Base-by-base conservation (phyloP, 2,329 filamentous ascomycete species). In the Ophidiomyces ophidiicola region DNA sequence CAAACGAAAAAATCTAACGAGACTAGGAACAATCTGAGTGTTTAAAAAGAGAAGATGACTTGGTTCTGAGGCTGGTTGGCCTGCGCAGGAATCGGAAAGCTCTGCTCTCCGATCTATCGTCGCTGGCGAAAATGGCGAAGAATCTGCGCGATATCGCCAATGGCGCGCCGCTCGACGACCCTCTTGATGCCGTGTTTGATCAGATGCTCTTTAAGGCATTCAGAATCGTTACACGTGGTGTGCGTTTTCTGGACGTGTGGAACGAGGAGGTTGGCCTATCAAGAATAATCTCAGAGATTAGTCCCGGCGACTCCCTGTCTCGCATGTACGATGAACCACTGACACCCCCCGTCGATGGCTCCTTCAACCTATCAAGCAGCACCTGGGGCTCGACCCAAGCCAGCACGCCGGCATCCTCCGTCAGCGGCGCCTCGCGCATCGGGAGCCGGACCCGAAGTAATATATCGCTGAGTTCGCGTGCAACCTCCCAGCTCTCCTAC, bases 191-290 rank as follows among this genome's bases (percentile, higher is more conserved):
- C 12, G 74, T 88, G 42, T 74, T 94, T 42, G 88, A 96, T 53
- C 83, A 94, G 57, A 85, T 96, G 74, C 82, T 96, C 17, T 66
- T 93, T 38, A 90, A 87, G 58, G 87, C 87, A 0, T 96, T 94
- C 66, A 86, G 82, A 55, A 86, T 96, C 37, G 82, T 94, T n/a
- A 88, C 80, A 33, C 79, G 88, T 51, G 86, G 83, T 10, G 85
- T 94, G 18, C 74, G 80, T 31, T 96, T 98, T 53, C 70, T 94
- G 29, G 90, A 98, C 50, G 71, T 88, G 2, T 78, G 90, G 64
- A 79, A 82, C 25, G 81, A 67, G 46, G 61, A 67, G 36, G 65
- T 67, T 53, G 62, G 63, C 12, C 53, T 67, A 49, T 60, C 57
- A 38, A 54, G 57, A 53, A 56, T 58, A 6, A 62, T 63, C 26